Evolutionary conservation across 202 grass and related monocot species (phyloP).

Genomic region (Setaria viridis): DNA sequence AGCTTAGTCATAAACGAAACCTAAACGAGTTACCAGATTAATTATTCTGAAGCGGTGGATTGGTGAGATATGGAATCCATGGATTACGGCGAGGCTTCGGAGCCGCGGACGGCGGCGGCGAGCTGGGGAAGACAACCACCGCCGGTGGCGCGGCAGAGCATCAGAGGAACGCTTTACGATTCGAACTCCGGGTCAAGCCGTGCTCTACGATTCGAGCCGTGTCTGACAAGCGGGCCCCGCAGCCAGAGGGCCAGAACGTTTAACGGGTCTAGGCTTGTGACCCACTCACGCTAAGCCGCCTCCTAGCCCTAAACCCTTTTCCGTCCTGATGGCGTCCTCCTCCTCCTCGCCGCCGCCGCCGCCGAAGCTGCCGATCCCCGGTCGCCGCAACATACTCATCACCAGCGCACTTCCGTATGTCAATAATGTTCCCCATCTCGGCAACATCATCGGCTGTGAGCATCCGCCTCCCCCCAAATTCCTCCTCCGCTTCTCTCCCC

Average conservation of each 20-base stretch:
- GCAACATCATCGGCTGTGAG: slow-evolving; percentile 92
- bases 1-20: not conserved
- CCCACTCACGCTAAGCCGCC: slow-evolving; percentile 17
- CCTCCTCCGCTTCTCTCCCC: not conserved
- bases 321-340: slow-evolving; percentile 38
- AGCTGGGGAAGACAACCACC: not conserved
- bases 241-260: not conserved
- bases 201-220: slow-evolving; percentile 29
- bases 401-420: slow-evolving; percentile 88
- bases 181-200: not conserved
- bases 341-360: slow-evolving; percentile 34
- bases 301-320: slow-evolving; percentile 41
- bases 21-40: not conserved
- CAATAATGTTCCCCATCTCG: slow-evolving; percentile 86
- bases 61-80: no score
- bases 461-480: slow-evolving; percentile 17
- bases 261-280: not conserved
- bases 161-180: slow-evolving; percentile 10
- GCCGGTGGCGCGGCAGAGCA: not conserved
- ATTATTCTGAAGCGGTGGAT: not conserved
- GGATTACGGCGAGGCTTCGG: not conserved
- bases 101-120: not conserved
- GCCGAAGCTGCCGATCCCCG: slow-evolving; percentile 67
- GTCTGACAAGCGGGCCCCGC: slow-evolving; percentile 19
- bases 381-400: slow-evolving; percentile 79